A percentile compares a stretch with the other conserved stretches of the same genome.
Conservation (phyloP, 1,284 basidiomycete genomes). For the Malassezia yamatoensis region DNA sequence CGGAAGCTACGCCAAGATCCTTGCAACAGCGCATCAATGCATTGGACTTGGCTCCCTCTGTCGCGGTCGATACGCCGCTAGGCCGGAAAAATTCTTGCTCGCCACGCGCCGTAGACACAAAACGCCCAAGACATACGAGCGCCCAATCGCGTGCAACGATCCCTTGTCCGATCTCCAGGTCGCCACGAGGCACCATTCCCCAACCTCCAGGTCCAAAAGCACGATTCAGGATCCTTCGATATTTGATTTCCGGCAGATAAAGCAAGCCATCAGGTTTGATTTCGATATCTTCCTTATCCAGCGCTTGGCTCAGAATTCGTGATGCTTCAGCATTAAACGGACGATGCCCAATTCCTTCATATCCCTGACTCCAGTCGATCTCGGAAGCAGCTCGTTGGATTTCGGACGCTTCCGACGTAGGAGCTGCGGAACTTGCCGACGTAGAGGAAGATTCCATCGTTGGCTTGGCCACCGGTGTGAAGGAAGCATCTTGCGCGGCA, state of each 20-base stretch:
- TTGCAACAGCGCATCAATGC: constrained; percentile 97
- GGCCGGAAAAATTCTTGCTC: constrained; percentile 97
- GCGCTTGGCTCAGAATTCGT: constrained; percentile 63
- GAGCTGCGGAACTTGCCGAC: neutral
- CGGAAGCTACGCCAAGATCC: constrained; percentile 87
- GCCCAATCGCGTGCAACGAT: constrained; percentile 90
- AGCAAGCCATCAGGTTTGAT: constrained; percentile 91
- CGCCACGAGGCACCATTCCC: constrained; percentile 86
- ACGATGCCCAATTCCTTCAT: constrained; percentile 66
- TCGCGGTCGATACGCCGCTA: constrained; percentile 79
- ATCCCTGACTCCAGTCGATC: constrained; percentile 72
- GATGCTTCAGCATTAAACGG: constrained; percentile 70
- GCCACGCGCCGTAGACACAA: constrained; percentile 81
- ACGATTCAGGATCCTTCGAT: constrained; percentile 81
- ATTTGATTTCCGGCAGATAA: constrained; percentile 96
- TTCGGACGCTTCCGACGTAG: neutral
- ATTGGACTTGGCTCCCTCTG: constrained; percentile 90
- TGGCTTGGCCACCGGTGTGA: neutral
- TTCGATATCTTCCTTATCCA: constrained; percentile 73
- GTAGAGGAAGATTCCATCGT: neutral
- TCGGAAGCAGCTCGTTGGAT: neutral
- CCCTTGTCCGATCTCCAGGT: constrained; percentile 64
- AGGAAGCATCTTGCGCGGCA: neutral
- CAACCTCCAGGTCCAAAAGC: constrained; percentile 95
- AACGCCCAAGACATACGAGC: constrained; percentile 81